These are phyloP conservation scores for Fonsecaea pugnacius DNA, from an alignment of 2,329 filamentous ascomycete genomes.

Conservation along the genomic window DNA sequence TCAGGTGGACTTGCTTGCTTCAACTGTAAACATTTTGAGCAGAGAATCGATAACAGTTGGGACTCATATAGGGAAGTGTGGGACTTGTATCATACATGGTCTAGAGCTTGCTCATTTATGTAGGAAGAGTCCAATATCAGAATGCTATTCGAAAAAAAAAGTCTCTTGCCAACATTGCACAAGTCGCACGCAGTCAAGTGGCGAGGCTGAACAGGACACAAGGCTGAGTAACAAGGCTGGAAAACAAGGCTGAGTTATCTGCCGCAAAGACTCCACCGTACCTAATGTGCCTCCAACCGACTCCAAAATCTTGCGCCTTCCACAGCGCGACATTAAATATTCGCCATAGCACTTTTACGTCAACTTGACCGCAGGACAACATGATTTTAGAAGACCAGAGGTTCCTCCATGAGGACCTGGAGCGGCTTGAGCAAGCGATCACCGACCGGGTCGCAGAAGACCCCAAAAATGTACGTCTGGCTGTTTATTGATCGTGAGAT, in stretches of 20 bases:
- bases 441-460: slow-evolving; percentile 87
- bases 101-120: too few species aligned
- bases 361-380: slow-evolving; percentile 8
- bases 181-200: neutral
- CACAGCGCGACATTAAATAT: neutral
- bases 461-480: slow-evolving; percentile 75
- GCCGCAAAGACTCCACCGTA: slow-evolving; percentile 13
- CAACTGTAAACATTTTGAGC: too few species aligned
- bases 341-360: neutral
- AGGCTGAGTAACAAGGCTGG: neutral
- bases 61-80: too few species aligned
- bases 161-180: neutral
- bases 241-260: neutral
- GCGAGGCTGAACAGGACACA: neutral
- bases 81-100: neutral
- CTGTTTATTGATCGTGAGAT: neutral
- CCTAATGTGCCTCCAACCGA: neutral
- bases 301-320: neutral
- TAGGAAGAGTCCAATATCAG: too few species aligned
- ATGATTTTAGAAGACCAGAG: slow-evolving; percentile 94
- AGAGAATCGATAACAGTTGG: too few species aligned
- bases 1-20: too few species aligned
- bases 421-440: slow-evolving; percentile 92
- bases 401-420: slow-evolving; percentile 92
- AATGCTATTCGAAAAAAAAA: neutral